A percentile compares a stretch with the other conserved stretches of the same genome.
These are phyloP conservation scores for Rhytidiadelphus loreus DNA, from an alignment of 225 moss, liverwort and hornwort genomes.

Conservation along the genomic window DNA sequence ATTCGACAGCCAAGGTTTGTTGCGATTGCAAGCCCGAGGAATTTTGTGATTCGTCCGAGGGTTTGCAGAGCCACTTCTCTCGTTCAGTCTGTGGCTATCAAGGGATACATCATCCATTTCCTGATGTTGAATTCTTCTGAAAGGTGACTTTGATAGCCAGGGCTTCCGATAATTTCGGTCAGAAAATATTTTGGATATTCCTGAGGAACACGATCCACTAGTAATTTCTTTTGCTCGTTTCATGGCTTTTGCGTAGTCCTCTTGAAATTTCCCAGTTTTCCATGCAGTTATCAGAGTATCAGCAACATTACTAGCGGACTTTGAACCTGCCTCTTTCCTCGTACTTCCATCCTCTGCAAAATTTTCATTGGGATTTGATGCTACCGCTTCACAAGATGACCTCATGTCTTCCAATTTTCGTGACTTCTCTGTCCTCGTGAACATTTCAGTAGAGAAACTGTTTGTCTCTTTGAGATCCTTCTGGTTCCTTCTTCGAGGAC, in stretches of 20 bases:
- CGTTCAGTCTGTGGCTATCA: not conserved
- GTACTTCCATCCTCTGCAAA: not conserved
- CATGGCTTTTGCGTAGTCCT: constrained; percentile 27
- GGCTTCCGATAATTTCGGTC: constrained; percentile 32
- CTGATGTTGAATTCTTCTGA: constrained; percentile 1
- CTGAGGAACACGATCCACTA: constrained; percentile 18
- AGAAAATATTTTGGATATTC: constrained; percentile 15
- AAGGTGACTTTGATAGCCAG: constrained; percentile 34
- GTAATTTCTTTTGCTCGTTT: constrained; percentile 31
- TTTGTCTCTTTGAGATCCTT: not conserved
- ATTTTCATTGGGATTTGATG: not conserved
- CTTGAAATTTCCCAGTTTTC: constrained; percentile 31
- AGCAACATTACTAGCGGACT: constrained; percentile 8
- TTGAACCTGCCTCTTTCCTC: not conserved
- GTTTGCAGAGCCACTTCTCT: constrained; percentile 9
- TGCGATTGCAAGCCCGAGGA: not conserved
- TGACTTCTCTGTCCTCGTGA: constrained; percentile 13
- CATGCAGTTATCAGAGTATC: constrained; percentile 28
- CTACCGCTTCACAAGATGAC: constrained; percentile 4
- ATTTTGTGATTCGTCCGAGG: not conserved
- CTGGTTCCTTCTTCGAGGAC: not conserved
- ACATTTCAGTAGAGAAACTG: not conserved
- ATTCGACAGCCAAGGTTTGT: constrained; percentile 13
- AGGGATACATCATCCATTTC: not conserved
- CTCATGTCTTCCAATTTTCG: constrained; percentile 2